Evolutionary conservation across 75 land plant species (phyloP), one percentile per base, ranked within the genome.

Genomic region (Cupressus sempervirens): DNA sequence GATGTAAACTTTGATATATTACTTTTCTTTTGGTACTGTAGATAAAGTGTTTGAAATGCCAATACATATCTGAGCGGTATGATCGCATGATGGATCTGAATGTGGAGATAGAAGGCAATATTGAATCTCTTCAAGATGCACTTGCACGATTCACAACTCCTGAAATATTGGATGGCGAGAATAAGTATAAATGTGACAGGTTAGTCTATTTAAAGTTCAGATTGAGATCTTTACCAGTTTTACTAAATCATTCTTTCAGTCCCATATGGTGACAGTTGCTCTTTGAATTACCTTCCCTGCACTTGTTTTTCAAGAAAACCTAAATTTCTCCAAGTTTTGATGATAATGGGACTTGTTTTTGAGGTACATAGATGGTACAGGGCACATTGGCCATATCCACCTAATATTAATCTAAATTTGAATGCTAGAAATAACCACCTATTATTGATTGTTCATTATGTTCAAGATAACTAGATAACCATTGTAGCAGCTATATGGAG

Each of bases 71-170:
- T 85, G 91, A 94, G 67, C 84, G 85, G 32, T 85, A 70, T 86
- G 99, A 97, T 43, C 77, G 88, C 75, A 94, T 95, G 93, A 91
- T 97, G 95, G 99, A 97, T 89, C 98, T 97, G 83, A 92, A 93
- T 72, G 96, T 97, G 53, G 98, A 95, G 89, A 93, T 97, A 82
- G 90, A 93, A 54, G 99, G 96, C 20, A 83, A 90, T 80, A 91
- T 96, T 86, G 93, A 87, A 82, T 91, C 92, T 36, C 90, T 97
- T 68, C 98, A 97, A 88, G 98, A 95, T 73, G 99, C 98, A 56
- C 92, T 97, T 84, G 68, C 52, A 43, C 91, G 88, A 67, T 97
- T 93, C 85, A 95, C 99, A 65, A 84, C 87, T 54, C 67, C 86
- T 82, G 99, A 97, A 80, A 85, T 81, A 83, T 84, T 97, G 84